A percentile compares a stretch with the other conserved stretches of the same genome.
phyloP scores from a whole-genome alignment of 441 rosid species.

The Aquilaria agallochum region DNA sequence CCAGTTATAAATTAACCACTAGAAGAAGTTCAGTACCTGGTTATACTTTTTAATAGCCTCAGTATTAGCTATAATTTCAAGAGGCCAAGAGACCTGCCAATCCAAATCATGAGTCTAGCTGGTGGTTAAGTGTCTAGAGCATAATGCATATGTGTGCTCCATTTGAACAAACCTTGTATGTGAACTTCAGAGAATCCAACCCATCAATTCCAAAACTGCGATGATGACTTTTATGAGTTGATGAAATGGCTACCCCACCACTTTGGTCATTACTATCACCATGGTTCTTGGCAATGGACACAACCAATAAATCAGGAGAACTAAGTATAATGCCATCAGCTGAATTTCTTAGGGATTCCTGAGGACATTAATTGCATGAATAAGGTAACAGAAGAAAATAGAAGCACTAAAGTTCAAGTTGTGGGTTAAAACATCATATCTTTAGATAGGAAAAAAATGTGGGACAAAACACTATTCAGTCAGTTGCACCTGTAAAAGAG shows the following conservation, averaged over 20 bases:
- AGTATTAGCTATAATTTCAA: conserved; percentile 85
- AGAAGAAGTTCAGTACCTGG: conserved; percentile 48
- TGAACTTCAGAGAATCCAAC: conserved; percentile 74
- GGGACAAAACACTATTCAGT: conserved; percentile 7
- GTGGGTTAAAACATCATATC: conserved; percentile 6
- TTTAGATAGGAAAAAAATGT: background rate
- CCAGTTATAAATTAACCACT: conserved; percentile 17
- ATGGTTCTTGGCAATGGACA: conserved; percentile 52
- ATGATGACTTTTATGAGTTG: conserved; percentile 42
- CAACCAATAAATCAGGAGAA: conserved; percentile 83
- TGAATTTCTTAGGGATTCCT: conserved; percentile 96
- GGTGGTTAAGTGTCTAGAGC: conserved; percentile 7
- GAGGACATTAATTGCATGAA: conserved; percentile 19
- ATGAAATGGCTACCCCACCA: conserved; percentile 30
- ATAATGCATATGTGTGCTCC: background rate
- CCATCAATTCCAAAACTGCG: conserved; percentile 68
- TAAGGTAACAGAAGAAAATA: conserved; percentile 10
- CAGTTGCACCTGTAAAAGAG: conserved; percentile 68
- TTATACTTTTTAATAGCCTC: conserved; percentile 94
- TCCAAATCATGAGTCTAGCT: conserved; percentile 6
- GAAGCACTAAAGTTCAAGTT: conserved; percentile 5
- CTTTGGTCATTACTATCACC: conserved; percentile 57
- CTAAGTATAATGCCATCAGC: conserved; percentile 79
- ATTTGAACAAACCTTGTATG: conserved; percentile 61
- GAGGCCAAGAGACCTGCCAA: conserved; percentile 94